Conservation (phyloP, 2,329 filamentous ascomycete genomes). For the Penicillium sp. region DNA sequence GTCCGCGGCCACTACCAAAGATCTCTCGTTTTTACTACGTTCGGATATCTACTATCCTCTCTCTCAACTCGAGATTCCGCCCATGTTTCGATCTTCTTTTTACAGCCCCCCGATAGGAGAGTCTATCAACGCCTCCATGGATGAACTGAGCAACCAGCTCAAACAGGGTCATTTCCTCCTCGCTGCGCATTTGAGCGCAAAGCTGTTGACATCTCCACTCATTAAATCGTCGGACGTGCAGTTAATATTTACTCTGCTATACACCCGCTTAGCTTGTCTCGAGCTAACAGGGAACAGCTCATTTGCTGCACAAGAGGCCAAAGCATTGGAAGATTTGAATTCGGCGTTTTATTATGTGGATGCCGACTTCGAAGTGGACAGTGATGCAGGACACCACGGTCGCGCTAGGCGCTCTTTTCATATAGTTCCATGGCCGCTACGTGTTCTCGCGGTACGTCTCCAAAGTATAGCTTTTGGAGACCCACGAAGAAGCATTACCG, state of each 20-base stretch:
- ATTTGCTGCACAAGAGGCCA: slow-evolving; percentile 64
- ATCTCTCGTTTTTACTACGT: slow-evolving; percentile 76
- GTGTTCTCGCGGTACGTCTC: slow-evolving; percentile 76
- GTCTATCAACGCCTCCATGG: slow-evolving; percentile 39
- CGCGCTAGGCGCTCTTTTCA: slow-evolving; percentile 62
- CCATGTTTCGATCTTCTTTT: slow-evolving; percentile 65
- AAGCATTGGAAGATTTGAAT: slow-evolving; percentile 58
- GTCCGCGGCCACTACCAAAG: slow-evolving; percentile 53
- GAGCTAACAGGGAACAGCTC: slow-evolving; percentile 70
- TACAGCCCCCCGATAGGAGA: slow-evolving; percentile 61
- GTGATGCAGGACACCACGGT: slow-evolving; percentile 59
- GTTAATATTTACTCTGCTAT: slow-evolving; percentile 71
- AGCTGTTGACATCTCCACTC: slow-evolving; percentile 40
- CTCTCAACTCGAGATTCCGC: slow-evolving; percentile 57
- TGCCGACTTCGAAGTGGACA: slow-evolving; percentile 21
- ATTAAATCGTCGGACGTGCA: slow-evolving; percentile 51
- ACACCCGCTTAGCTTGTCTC: slow-evolving; percentile 76
- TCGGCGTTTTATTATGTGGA: slow-evolving; percentile 52
- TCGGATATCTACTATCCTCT: slow-evolving; percentile 81
- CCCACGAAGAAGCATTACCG: slow-evolving; percentile 76
- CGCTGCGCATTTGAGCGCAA: slow-evolving; percentile 56
- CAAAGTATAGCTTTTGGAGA: slow-evolving; percentile 86
- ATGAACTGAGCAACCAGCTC: slow-evolving; percentile 61
- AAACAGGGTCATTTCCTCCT: slow-evolving; percentile 72
- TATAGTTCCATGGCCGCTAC: slow-evolving; percentile 81